Conservation (phyloP, 2,329 filamentous ascomycete genomes). For the Pseudogymnoascus pannorum region DNA sequence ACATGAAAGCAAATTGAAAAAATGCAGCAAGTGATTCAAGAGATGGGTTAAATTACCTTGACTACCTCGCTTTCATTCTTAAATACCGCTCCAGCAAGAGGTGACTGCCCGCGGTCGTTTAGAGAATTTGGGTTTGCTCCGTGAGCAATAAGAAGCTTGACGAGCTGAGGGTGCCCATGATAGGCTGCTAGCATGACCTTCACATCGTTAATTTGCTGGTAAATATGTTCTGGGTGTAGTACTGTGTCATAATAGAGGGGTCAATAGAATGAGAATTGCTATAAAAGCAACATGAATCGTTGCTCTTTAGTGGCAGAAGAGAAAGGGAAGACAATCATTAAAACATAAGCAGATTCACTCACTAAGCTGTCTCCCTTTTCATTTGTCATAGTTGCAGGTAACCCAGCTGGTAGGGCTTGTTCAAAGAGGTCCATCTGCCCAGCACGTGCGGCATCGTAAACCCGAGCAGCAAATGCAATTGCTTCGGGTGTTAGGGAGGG, state of each 20-base stretch:
- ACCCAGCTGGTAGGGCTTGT: slow-evolving; percentile 56
- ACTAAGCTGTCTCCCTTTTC: slow-evolving; percentile 66
- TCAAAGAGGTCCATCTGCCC: slow-evolving; percentile 52
- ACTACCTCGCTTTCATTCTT: slow-evolving; percentile 62
- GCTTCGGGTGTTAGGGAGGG: slow-evolving; percentile 45
- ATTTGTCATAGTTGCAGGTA: slow-evolving; percentile 65
- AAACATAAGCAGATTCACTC: slow-evolving; percentile 21
- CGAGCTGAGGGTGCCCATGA: slow-evolving; percentile 55
- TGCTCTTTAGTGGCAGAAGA: not conserved
- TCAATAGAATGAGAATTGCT: not conserved
- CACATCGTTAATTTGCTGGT: not conserved
- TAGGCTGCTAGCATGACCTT: slow-evolving; percentile 68
- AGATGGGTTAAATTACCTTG: slow-evolving; percentile 32
- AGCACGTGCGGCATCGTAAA: slow-evolving; percentile 59
- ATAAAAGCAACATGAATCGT: not conserved
- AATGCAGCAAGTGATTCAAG: not conserved
- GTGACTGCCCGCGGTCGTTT: slow-evolving; percentile 62
- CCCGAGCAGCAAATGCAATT: slow-evolving; percentile 55
- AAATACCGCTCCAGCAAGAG: slow-evolving; percentile 65
- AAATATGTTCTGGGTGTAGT: not conserved
- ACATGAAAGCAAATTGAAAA: not conserved
- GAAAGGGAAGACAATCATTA: not conserved
- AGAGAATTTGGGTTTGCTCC: slow-evolving; percentile 61
- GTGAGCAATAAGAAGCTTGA: slow-evolving; percentile 51
- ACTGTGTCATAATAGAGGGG: not conserved